phyloP scores from a whole-genome alignment of 345 rosid genomes.

The Litchi chinensis region DNA sequence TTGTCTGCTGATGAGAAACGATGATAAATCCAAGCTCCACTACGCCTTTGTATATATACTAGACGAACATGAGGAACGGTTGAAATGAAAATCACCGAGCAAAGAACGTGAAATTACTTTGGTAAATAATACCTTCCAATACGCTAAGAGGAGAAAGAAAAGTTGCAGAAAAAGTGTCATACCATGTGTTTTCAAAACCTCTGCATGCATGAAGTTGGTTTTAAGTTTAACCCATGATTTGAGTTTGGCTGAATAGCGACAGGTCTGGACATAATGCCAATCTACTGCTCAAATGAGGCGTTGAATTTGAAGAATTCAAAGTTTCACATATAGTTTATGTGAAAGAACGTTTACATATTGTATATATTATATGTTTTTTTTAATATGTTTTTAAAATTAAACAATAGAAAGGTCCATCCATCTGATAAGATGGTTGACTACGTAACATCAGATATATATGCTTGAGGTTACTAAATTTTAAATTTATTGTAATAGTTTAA shows the following conservation, averaged over 20 bases:
- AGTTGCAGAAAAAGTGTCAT: neutral
- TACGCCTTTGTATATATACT: neutral
- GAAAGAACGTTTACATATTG: too few relatives aligned
- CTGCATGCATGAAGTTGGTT: neutral
- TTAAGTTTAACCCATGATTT: neutral
- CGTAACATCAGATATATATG: too few relatives aligned
- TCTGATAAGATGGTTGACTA: too few relatives aligned
- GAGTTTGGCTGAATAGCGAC: neutral
- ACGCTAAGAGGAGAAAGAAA: neutral
- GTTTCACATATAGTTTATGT: too few relatives aligned
- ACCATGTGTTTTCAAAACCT: too few relatives aligned
- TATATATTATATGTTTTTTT: too few relatives aligned
- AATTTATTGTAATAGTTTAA: too few relatives aligned
- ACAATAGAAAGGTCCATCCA: too few relatives aligned
- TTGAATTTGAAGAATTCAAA: neutral
- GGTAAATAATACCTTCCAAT: neutral
- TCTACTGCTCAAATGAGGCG: neutral
- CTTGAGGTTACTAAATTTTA: too few relatives aligned
- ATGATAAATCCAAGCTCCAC: neutral
- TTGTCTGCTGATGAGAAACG: neutral
- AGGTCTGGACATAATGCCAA: neutral
- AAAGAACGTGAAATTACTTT: neutral
- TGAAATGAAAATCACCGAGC: neutral
- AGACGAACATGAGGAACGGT: too few relatives aligned
- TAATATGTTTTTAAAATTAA: too few relatives aligned